Evolutionary conservation across 2,329 filamentous ascomycete genomes (phyloP), one percentile per base, ranked within the genome.

Genomic region (Hypoxylon rubiginosum): DNA sequence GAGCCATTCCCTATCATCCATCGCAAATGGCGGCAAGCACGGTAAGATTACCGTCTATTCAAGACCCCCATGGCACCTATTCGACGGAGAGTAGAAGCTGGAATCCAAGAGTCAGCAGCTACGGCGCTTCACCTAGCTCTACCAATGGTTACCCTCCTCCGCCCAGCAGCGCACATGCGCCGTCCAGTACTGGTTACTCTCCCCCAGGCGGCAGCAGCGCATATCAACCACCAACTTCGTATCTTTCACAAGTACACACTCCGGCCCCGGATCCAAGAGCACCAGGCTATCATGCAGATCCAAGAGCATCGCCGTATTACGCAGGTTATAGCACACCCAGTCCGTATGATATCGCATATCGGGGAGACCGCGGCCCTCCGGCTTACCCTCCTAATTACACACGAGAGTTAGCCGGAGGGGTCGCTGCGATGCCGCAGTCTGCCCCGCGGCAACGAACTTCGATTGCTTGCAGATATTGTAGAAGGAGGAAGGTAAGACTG

Each of bases 401-500:
- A 66, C 68, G 39, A 76, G 69, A 68, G 75, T 70, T 32, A 76
- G 78, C n/a, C 73, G 79, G 77, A 41, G 78, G 72, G 19, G 76
- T 74, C 28, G 76, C 80, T 36, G 76, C 79, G 17, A 78, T 83
- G 75, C 79, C 80, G 10, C 85, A 86, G 72, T 83, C 85, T 19
- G 86, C 86, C 3, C 86, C 86, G 1, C 79, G 86, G 21, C 86
- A 88, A 74, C 80, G 86, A 30, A 88, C 86, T 1, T 88, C 86
- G 0, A 88, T 88, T 69, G 86, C 86, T 3, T 89, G 86, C 73
- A 82, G 84, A 58, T 89, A 89, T 67, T 89, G 86, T 73, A 79
- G 86, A n/a, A 87, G 88, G 75, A 80, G 86, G 74, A 89, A 89
- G 83, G 86, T 88, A 71, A 72, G 74, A 43, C 41, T 17, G 32